A percentile compares a stretch with the other conserved stretches of the same genome.
Evolutionary conservation across 805 yeast species (phyloP).

Genomic region (Candida ipomoeae): DNA sequence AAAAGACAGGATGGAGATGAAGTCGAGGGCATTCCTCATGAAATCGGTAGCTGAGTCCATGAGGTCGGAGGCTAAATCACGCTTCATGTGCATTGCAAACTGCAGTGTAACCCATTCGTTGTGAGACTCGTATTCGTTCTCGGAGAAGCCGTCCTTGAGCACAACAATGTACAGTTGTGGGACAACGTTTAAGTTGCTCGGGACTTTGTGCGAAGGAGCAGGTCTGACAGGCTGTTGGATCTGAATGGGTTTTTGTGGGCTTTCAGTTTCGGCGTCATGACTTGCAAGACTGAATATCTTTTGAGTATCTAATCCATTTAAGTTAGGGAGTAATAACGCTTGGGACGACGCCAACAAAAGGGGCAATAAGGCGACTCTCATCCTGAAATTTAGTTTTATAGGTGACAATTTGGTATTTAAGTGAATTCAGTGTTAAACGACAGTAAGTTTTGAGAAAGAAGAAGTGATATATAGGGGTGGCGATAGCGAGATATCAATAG

Average conservation of each 20-base stretch:
- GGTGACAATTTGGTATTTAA: neutral
- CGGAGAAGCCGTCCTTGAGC: slow-evolving; percentile 12
- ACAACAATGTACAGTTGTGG: slow-evolving; percentile 16
- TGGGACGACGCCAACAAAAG: slow-evolving; percentile 7
- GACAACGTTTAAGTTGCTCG: neutral
- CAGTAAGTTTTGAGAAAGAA: neutral
- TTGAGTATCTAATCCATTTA: slow-evolving; percentile 9
- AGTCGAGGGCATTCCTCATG: slow-evolving; percentile 6
- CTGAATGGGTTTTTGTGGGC: neutral
- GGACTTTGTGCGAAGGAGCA: neutral
- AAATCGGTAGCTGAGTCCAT: slow-evolving; percentile 11
- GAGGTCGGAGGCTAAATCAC: slow-evolving; percentile 20
- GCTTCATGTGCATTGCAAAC: slow-evolving; percentile 13
- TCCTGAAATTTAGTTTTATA: neutral
- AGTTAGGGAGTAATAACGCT: slow-evolving; percentile 13
- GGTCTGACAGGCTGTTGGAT: neutral
- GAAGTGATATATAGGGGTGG: slow-evolving; percentile 1
- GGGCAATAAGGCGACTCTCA: slow-evolving; percentile 6
- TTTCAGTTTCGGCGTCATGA: neutral
- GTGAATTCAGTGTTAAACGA: neutral
- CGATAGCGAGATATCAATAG: neutral
- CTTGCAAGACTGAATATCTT: slow-evolving; percentile 5
- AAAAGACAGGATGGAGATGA: slow-evolving; percentile 11
- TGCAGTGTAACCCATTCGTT: slow-evolving; percentile 12
- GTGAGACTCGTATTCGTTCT: slow-evolving; percentile 9